Evolutionary conservation across 805 yeast species (phyloP), one percentile per base, ranked within the genome.

Genomic region (Saturnispora sanitii): DNA sequence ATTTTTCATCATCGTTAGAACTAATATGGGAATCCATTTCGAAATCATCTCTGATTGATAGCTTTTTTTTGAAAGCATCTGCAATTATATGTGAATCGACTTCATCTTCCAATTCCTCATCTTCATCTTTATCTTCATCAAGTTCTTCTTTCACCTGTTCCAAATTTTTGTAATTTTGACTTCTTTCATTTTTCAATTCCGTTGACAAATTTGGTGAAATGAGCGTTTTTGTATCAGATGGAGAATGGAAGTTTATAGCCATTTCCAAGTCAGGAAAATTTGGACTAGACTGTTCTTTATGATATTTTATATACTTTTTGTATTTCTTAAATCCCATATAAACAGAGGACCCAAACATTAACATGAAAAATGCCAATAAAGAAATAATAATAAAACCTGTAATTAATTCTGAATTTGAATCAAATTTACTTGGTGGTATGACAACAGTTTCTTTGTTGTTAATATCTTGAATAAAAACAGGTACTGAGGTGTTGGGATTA

Each of bases 251-350:
- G 6, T 30, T 16, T n/a, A 30, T 13, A 5, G 9, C 33, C 6
- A 17, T 26, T 21, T 30, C 33, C 18, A 23, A 35, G 35, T 35
- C 36, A n/a, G 22, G 16, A 23, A 15, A 21, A 21, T 3, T 12
- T 12, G 15, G 27, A 8, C 16, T 16, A 5, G 18, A 20, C 6
- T 15, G 13, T 17, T 37, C 33, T 25, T 15, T 8, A 6, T 30
- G 26, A 20, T 16, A 13, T 13, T 18, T 23, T n/a, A 42, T 21
- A 13, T 38, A 20, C 17, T 22, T 20, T 21, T 8, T 33, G 17
- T 40, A 44, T 30, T 34, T 33, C 20, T 25, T 26, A 15, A 13
- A 21, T 4, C 44, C 40, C 3, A 37, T 16, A n/a, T 35, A 40
- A 13, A 37, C 27, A 11, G 32, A 37, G 4, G 22, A 21, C 4